Evolutionary conservation across 805 yeast genomes (phyloP), one percentile per base, ranked within the genome.

Genomic region (Cyberlindnera sargentensis): DNA sequence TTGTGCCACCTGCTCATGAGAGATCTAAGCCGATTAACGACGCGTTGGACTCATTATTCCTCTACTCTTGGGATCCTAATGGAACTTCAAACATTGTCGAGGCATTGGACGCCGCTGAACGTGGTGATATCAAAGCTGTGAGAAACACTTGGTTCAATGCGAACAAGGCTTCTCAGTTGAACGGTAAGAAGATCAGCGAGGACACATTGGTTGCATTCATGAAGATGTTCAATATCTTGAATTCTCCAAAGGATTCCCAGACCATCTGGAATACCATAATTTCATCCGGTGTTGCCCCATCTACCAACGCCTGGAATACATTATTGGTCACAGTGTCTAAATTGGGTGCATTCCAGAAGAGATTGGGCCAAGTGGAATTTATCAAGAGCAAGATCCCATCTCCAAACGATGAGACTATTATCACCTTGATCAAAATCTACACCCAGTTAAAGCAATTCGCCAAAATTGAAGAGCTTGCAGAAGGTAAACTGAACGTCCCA

Each of bases 301-400:
- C 71, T 4, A 51, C 69, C n/a, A 50, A 60, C 1, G 59, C 78
- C 2, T 84, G 88, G 88, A 79, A 80, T 41, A 68, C 74, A 41
- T 67, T 82, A 28, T 61, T 84, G 40, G 64, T 71, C 41, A 68
- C 82, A 1, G 69, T 72, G 3, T 57, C 70, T 47, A 32, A 57
- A 52, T 36, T 41, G 40, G 49, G 63, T 33, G 10, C 55, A 53
- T 3, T 50, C 53, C 5, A 46, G 52, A 31, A 62, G 51, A 44
- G 56, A 61, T 30, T 62, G 51, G 66, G 57, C 34, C 56, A 70
- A 55, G 57, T 76, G 49, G 72, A 65, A 47, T 59, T 65, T 34
- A 56, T 68, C 36, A 64, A 64, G 2, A 51, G 52, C 5, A 62
- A 62, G 45, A 67, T 60, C 37, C 60, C 58, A 37, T 44, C 56